phyloP scores from a whole-genome alignment of 441 rosid species.

The Pelargonium australe region DNA sequence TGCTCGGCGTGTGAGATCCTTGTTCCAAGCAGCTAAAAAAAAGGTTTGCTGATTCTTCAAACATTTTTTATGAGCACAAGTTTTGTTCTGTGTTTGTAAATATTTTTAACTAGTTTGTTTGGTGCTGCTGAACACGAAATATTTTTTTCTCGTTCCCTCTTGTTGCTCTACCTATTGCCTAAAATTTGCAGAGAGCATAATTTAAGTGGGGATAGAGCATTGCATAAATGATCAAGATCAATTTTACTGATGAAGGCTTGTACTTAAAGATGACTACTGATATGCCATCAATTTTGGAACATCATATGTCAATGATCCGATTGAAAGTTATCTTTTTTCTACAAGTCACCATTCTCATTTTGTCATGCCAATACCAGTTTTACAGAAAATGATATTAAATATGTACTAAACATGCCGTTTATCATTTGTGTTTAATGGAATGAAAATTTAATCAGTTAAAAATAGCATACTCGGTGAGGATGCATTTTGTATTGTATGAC shows the following conservation, averaged over 20 bases:
- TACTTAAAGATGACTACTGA: too few relatives aligned
- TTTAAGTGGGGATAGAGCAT: neutral
- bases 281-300: neutral
- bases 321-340: too few relatives aligned
- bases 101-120: neutral
- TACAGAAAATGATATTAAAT: too few relatives aligned
- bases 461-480: neutral
- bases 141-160: neutral
- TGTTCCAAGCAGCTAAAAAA: slow-evolving; percentile 95
- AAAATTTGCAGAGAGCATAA: neutral
- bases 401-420: too few relatives aligned
- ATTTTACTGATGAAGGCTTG: neutral
- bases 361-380: too few relatives aligned
- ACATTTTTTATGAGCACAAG: slow-evolving; percentile 3
- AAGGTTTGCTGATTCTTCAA: slow-evolving; percentile 44
- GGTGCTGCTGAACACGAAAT: neutral
- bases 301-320: too few relatives aligned
- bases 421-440: neutral
- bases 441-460: neutral
- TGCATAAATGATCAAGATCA: neutral
- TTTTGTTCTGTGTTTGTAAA: neutral
- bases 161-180: neutral
- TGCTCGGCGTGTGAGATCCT: slow-evolving; percentile 93
- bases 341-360: too few relatives aligned
- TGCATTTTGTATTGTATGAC: neutral